Base-by-base conservation (phyloP, 768 basidiomycete genomes). In the Phanerodontia chrysosporium region DNA sequence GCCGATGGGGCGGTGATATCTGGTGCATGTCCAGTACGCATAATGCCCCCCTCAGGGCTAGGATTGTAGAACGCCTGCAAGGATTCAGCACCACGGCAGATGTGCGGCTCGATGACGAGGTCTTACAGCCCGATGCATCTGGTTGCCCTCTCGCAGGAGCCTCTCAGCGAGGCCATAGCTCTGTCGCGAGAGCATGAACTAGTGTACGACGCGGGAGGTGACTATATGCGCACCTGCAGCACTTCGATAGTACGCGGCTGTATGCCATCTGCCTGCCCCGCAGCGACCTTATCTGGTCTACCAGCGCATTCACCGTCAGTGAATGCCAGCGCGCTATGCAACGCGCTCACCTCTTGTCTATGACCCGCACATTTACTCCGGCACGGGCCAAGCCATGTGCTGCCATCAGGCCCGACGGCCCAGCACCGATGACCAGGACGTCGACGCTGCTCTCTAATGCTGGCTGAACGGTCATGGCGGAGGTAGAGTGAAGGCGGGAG, bases 121-220 rank as follows among this genome's bases (percentile, higher is more conserved):
- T 74, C 83, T 59, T 69, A 90, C 89, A 54, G 82, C 83, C 72
- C 82, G 79, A 60, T 89, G 82, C 78, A 92, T 77, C 51, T 88
- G 86, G 58, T 83, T 84, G 5, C 83, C 88, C 64, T 89, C 81
- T 42, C 71, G 76, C 25, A 90, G 59, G 22, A 92, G 66, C 2
- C 81, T 78, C 18, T 89, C 84, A 0, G 81, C 86, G 6, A 92
- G 78, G 6, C 89, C 90, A 71, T 92, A 91, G 61, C 89, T 92
- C 89, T 91, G 53, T 28, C 24, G 14, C 7, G 2, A 25, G 7
- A 55, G 48, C 1, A 45, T 28, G 42, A 62, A 18, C 8, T 18
- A n/a, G 18, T 42, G 8, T 42, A 18, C 18, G 10, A 12, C 39
- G 16, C 25, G 24, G 28, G 35, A 25, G 21, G 2, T 7, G 29